Conservation (phyloP, 441 rosid genomes). For the Metrosideros polymorpha region DNA sequence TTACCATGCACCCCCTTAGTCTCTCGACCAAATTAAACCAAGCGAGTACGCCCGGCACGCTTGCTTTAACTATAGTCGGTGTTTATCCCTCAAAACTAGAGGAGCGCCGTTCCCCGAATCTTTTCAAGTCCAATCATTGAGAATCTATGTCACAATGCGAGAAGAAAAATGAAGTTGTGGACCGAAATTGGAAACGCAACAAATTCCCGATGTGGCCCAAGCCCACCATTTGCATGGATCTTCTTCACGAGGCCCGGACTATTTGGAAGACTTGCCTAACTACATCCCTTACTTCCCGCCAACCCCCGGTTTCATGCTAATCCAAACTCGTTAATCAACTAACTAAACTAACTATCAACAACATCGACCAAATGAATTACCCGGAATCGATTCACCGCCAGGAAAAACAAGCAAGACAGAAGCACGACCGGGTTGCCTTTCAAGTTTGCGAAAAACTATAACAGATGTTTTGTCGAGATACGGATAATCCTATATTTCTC, state of each 20-base stretch:
- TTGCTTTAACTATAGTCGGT: too few relatives aligned
- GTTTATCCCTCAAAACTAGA: too few relatives aligned
- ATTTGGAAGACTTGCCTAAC: not conserved
- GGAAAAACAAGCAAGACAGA: not conserved
- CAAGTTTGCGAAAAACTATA: not conserved
- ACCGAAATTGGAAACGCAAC: not conserved
- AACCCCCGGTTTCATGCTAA: not conserved
- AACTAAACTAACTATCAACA: not conserved
- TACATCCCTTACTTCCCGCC: not conserved
- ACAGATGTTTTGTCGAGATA: rapidly evolving
- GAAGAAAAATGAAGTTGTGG: not conserved
- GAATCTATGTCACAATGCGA: not conserved
- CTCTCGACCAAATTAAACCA: too few relatives aligned
- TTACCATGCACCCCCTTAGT: too few relatives aligned
- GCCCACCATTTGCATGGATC: not conserved
- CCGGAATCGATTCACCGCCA: not conserved
- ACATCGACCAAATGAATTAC: not conserved
- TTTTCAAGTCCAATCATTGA: not conserved
- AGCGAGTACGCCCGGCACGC: too few relatives aligned
- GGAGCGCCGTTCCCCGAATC: not conserved
- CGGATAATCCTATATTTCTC: not conserved
- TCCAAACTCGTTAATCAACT: not conserved
- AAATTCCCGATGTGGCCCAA: not conserved
- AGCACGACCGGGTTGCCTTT: not conserved
- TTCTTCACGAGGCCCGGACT: not conserved